Base-by-base conservation (phyloP, 306 rosid genomes). In the Pachyrhizus erosus region DNA sequence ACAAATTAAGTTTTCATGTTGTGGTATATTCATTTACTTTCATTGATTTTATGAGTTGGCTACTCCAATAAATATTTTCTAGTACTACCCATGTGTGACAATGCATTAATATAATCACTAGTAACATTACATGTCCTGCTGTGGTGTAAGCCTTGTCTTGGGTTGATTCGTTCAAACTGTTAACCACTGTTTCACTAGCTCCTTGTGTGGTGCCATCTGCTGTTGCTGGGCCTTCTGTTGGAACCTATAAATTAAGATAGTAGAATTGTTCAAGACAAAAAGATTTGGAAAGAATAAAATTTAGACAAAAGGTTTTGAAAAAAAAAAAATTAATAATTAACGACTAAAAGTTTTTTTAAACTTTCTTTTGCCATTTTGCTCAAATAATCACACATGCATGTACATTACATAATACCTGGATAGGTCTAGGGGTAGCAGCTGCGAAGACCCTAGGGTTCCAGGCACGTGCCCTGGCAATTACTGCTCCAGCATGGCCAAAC, bases 121-220 rank as follows among this genome's bases (percentile, higher is more conserved):
- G 73, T 46, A 52, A 82, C 12, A 39, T 80, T 89, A 91, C 96
- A 78, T 86, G 80, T 15, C 86, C 85, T 0, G 83, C 83, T 5
- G 93, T 78, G 62, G 92, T 60, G 62, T 37, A 70, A 34, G 93
- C 88, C 84, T 85, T 87, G 54, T 89, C 92, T 14, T 85, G 87
- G 0, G 55, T 7, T 26, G 87, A 33, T 34, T 90, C 95, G 33
- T 24, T 85, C 31, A 77, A 9, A 60, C 42, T 84, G 81, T 84
- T 84, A 34, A 69, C 77, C 37, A 73, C 70, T 1, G 87, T 86
- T 10, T 91, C 92, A 11, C 65, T 85, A 14, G 62, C 87, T 23
- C 87, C 87, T 57, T 86, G 87, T 62, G 86, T 78, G 9, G 73
- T 65, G 29, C 86, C 89, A 0, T 89, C 94, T n/a, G 11, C 3